phyloP scores from a whole-genome alignment of 306 rosid genomes.

The Rosa lucieae region DNA sequence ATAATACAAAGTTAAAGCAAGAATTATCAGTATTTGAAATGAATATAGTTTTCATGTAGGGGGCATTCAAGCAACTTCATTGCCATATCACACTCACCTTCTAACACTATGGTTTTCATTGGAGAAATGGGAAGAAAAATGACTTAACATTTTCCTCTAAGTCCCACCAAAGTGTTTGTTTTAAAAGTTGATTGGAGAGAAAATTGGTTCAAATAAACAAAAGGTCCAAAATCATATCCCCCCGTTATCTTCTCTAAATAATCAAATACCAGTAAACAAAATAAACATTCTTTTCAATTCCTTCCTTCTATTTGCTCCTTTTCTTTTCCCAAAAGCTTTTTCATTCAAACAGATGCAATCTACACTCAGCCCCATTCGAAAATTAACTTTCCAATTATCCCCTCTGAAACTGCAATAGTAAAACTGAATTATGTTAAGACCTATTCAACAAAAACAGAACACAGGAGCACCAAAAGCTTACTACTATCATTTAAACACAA shows the following conservation, averaged over 20 bases:
- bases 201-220: conserved; percentile 1
- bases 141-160: neutral
- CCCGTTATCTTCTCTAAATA: neutral
- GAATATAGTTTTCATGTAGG: neutral
- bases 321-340: neutral
- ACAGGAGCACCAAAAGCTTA: neutral
- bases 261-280: neutral
- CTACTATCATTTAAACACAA: neutral
- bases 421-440: neutral
- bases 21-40: neutral
- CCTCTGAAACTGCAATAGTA: neutral
- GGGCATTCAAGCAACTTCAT: neutral
- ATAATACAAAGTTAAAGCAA: neutral
- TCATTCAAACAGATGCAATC: neutral
- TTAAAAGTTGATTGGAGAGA: neutral
- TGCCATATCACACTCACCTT: neutral
- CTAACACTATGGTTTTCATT: neutral
- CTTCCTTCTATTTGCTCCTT: neutral
- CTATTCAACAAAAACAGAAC: neutral
- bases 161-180: neutral
- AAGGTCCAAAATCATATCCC: neutral
- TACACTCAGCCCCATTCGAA: neutral
- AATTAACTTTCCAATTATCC: neutral
- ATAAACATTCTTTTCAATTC: neutral
- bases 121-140: neutral